Conservation (phyloP, 192 early-diverging fungal genomes). For the Radiomyces spectabilis region DNA sequence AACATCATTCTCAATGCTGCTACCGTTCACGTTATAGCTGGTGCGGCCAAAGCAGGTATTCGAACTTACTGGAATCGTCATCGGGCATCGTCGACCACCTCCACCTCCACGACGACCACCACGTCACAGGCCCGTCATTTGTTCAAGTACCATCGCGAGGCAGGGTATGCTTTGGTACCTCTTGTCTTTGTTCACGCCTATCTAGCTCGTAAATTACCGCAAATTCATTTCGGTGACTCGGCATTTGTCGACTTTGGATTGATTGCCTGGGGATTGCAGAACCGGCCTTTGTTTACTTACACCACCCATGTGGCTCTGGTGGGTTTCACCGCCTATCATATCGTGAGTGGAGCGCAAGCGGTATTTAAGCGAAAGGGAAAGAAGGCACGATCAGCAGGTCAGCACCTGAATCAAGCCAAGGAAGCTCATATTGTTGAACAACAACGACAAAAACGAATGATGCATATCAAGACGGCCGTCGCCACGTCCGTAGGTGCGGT, state of each 20-base stretch:
- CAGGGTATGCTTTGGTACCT: constrained; percentile 17
- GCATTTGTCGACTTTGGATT: constrained; percentile 24
- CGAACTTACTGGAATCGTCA: constrained; percentile 4
- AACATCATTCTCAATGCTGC: neutral
- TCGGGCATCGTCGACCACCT: no score
- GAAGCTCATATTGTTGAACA: no score
- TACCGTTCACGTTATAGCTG: constrained; percentile 7
- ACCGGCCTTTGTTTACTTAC: constrained; percentile 8
- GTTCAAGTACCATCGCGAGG: neutral
- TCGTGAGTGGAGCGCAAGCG: neutral
- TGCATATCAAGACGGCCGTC: neutral
- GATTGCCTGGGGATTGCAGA: constrained; percentile 22
- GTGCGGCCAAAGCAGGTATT: constrained; percentile 8
- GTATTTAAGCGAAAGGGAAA: constrained; percentile 2
- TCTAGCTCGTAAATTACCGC: constrained; percentile 8
- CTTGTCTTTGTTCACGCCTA: constrained; percentile 11
- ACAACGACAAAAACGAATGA: neutral
- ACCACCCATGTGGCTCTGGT: constrained; percentile 9
- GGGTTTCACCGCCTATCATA: constrained; percentile 5
- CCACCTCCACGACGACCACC: neutral
- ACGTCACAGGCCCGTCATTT: neutral
- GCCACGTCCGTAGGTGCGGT: neutral
- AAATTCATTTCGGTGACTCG: constrained; percentile 16
- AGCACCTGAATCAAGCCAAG: neutral
- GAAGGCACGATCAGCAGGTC: neutral